A percentile compares a stretch with the other conserved stretches of the same genome.
Evolutionary conservation across 192 early-diverging fungal species (phyloP).

Genomic region (Umbelopsis sp.): DNA sequence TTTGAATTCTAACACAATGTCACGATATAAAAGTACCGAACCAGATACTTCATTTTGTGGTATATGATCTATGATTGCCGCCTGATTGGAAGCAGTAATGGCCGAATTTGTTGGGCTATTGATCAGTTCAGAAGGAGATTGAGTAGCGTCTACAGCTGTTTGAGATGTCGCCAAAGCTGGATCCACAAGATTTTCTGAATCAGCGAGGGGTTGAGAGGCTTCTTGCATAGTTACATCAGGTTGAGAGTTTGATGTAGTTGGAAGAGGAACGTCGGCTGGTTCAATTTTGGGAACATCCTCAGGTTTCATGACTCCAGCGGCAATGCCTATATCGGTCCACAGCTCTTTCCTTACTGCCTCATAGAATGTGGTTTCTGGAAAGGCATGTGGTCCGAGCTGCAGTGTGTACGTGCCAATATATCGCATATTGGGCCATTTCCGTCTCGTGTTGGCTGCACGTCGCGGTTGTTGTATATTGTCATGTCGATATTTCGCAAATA

Average conservation of each 20-base stretch:
- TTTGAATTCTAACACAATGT: conserved; percentile 61
- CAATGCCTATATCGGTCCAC: conserved; percentile 23
- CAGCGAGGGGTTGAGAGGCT: not conserved
- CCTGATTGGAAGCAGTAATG: no score
- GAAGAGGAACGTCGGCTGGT: not conserved
- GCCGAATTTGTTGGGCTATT: not conserved
- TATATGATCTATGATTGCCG: no score
- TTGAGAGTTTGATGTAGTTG: not conserved
- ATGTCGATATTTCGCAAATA: conserved; percentile 40
- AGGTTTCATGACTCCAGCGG: not conserved
- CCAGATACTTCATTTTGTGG: not conserved
- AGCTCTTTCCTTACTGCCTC: conserved; percentile 27
- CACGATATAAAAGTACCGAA: conserved; percentile 27
- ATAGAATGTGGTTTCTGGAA: conserved; percentile 50
- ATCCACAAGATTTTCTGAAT: not conserved
- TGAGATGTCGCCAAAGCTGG: not conserved
- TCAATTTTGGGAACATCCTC: not conserved
- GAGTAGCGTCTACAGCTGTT: not conserved
- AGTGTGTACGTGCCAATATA: conserved; percentile 45
- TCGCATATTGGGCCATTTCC: conserved; percentile 38
- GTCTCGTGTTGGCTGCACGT: conserved; percentile 19
- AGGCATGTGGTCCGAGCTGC: conserved; percentile 60
- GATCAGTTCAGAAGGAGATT: not conserved
- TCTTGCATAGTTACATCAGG: not conserved
- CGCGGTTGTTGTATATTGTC: conserved; percentile 36